These are phyloP conservation scores for Hypocreales sp. DNA, from an alignment of 2,329 filamentous ascomycete species.

Conservation along the genomic window DNA sequence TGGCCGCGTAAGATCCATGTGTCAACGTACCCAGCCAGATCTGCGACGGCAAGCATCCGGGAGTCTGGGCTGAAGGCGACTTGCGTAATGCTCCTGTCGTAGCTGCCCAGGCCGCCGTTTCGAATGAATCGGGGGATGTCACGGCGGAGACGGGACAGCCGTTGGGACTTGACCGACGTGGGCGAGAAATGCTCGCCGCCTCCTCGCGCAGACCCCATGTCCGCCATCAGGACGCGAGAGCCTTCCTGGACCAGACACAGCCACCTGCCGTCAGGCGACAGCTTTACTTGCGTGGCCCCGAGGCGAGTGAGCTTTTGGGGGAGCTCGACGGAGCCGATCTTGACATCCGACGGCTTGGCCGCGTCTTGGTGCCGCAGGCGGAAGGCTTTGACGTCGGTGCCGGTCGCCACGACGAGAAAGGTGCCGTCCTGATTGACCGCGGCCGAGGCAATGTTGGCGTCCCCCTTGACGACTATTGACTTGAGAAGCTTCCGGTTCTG, in stretches of 20 bases:
- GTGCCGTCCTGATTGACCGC: slow-evolving; percentile 56
- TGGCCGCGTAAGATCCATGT: slow-evolving; percentile 57
- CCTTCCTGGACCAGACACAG: slow-evolving; percentile 48
- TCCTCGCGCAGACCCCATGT: slow-evolving; percentile 8
- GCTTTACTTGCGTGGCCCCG: slow-evolving; percentile 54
- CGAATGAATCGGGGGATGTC: slow-evolving; percentile 36
- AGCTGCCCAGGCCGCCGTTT: slow-evolving; percentile 55
- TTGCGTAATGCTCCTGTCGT: slow-evolving; percentile 62
- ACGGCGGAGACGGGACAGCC: slow-evolving; percentile 36
- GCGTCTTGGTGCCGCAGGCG: slow-evolving; percentile 39
- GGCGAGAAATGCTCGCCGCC: no score
- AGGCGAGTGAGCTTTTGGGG: slow-evolving; percentile 37
- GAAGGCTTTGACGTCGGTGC: slow-evolving; percentile 63
- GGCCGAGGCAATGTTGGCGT: slow-evolving; percentile 69
- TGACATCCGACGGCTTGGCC: slow-evolving; percentile 41
- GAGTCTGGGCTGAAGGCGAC: slow-evolving; percentile 69
- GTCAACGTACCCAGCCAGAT: slow-evolving; percentile 75
- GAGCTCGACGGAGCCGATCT: slow-evolving; percentile 54
- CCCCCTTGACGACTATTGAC: slow-evolving; percentile 53
- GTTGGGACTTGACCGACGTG: slow-evolving; percentile 24
- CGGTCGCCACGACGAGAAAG: slow-evolving; percentile 62
- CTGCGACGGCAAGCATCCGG: slow-evolving; percentile 61
- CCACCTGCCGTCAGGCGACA: slow-evolving; percentile 59
- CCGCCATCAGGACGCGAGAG: slow-evolving; percentile 35
- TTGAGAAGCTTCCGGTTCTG: slow-evolving; percentile 51